Evolutionary conservation across 2,329 filamentous ascomycete genomes (phyloP), one percentile per base, ranked within the genome.

Genomic region (Purpureocillium takamizusanense): DNA sequence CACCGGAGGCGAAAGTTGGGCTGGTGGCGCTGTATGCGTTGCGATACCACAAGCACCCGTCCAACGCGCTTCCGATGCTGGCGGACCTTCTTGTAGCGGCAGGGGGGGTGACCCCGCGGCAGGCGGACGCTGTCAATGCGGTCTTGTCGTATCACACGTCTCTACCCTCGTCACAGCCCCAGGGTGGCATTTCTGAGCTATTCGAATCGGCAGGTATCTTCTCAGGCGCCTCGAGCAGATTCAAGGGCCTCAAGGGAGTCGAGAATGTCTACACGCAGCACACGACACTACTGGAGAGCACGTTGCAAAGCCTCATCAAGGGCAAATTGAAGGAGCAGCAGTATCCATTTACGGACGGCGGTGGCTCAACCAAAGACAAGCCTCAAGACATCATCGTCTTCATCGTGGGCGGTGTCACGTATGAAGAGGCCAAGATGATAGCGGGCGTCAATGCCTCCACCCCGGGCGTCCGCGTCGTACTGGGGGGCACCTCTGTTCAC

Each of bases 261-360:
- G 94, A 98, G 59, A 98, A 98, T 51, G 92, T 98, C 21, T 98
- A 98, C 59, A 98, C 92, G 0, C 94, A 98, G 59, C 92, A 98
- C 60, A 94, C 87, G 6, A 88, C 94, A 0, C 74, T 87, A 16
- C 63, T 98, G 13, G 89, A 95, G 59, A 76, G 76, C 17, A 97
- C 88, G 1, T 65, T 98, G 14, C 90, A 95, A 56, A 90, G 90
- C 51, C 69, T 98, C 37, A 89, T 97, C 65, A 95, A 95, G 56
- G 94, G 92, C 1, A 78, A 85, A 23, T 63, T 98, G 42, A 83
- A 80, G 51, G 86, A 94, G 52, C 77, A 88, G 47, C 78, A 92
- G 45, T 97, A 94, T 55, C 94, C 92, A 0, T 98, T 97, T 55
- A 76, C 97, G 5, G 92, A 97, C 50, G 87, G 86, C 7, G 83